Base-by-base conservation (phyloP, 2,329 filamentous ascomycete genomes). In the Diplodia intermedia region DNA sequence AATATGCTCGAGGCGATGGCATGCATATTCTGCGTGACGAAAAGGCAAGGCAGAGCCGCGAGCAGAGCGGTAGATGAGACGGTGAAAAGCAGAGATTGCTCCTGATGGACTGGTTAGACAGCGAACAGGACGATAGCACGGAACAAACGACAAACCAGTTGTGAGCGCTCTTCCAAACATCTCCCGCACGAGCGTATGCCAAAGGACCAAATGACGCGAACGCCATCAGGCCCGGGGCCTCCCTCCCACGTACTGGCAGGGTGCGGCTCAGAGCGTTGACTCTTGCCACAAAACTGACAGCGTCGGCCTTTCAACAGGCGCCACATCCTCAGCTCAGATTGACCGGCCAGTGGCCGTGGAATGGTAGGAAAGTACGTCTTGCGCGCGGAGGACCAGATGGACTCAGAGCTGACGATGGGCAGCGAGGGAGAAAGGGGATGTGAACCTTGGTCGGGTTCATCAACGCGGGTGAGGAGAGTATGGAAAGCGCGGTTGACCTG, bases 291-390 rank as follows among this genome's bases (percentile, higher is more conserved):
- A 71, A 89, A 87, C 74, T 94, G 89, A 77, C 92, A 96, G 66
- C 75, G 79, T 36, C 75, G 81, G 57, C 86, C 85, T 77, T 87
- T 89, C 43, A 88, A 83, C 62, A 95, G 81, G 73, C 86, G 86
- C 86, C 92, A 93, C 91, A 94, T 94, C 52, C 90, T 86, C 71
- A 91, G 81, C 78, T 95, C 92, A 52, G 86, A 86, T 75, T 85
- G 86, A 68, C 84, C 85, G 65, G 82, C 80, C 61, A 94, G 82
- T 33, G 91, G 91, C 67, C 84, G 84, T 56, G 92, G 92, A 82
- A 93, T 87, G 71, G 85, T 85, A 31, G 87, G 87, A 80, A 87
- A 86, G 76, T 87, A 89, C 23, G 82, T 79, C 72, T 88, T 88
- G 74, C 91, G 87, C 73, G 91, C 90, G 71, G 84, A 81, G 75